phyloP scores from a whole-genome alignment of 2,329 filamentous ascomycete genomes.

The Hypoxylon sp. region DNA sequence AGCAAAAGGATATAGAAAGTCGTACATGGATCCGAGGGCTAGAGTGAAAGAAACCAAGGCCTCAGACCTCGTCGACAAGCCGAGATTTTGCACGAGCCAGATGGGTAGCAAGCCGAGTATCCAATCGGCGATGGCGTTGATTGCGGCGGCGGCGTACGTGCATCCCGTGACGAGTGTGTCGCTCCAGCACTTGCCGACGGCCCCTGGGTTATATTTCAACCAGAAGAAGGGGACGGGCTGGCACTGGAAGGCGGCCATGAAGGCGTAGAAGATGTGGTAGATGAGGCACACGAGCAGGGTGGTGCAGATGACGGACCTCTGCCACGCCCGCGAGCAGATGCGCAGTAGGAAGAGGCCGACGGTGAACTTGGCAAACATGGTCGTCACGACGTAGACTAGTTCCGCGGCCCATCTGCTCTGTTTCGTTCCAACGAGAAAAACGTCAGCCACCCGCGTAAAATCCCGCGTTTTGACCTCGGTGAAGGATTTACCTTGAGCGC shows the following conservation, averaged over 20 bases:
- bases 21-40: slow-evolving; percentile 51
- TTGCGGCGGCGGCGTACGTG: slow-evolving; percentile 48
- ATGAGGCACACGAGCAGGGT: slow-evolving; percentile 44
- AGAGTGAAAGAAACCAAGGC: slow-evolving; percentile 45
- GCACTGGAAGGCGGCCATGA: slow-evolving; percentile 51
- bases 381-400: slow-evolving; percentile 50
- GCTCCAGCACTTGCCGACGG: slow-evolving; percentile 46
- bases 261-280: slow-evolving; percentile 48
- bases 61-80: slow-evolving; percentile 48
- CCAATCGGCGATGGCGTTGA: slow-evolving; percentile 49
- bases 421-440: not conserved
- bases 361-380: slow-evolving; percentile 50
- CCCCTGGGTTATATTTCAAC: slow-evolving; percentile 44
- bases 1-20: slow-evolving; percentile 1
- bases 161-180: slow-evolving; percentile 42
- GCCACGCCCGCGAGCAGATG: slow-evolving; percentile 46
- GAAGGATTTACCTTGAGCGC: slow-evolving; percentile 35
- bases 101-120: slow-evolving; percentile 49
- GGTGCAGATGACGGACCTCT: slow-evolving; percentile 47
- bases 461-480: not conserved
- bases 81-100: slow-evolving; percentile 48
- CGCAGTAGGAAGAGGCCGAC: slow-evolving; percentile 52
- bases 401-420: slow-evolving; percentile 50
- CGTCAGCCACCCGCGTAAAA: not conserved
- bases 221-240: slow-evolving; percentile 50